Evolutionary conservation across 169 alveolate species (phyloP), one percentile per base, ranked within the genome.

Genomic region (Eimeria necatrix): DNA sequence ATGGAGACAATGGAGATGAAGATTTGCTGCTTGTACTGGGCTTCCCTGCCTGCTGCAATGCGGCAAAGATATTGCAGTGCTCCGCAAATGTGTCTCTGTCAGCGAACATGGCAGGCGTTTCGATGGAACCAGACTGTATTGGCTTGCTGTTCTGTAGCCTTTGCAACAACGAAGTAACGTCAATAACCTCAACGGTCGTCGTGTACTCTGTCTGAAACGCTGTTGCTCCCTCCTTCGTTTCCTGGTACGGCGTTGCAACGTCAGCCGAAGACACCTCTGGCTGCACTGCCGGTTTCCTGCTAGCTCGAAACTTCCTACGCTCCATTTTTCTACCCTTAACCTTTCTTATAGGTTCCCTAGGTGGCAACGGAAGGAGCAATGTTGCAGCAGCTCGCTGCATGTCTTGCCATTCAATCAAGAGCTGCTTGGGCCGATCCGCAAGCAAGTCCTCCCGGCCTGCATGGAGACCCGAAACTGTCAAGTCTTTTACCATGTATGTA

Each of bases 401-500:
- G 24, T 85, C 92, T 56, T 85, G 92, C 22, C 22, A 53, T 71
- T 85, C 92, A 85, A 85, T 60, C 5, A 85, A 48, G 48, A 85
- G 80, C 59, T 85, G 59, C 61, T 49, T 85, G 26, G 92, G 92
- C 80, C 60, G 92, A n/a, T 18, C 78, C 14, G 92, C 92, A 32
- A 85, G 92, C 92, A 85, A 60, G 26, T 85, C 92, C 16, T 76
- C 59, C 53, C 92, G 92, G 41, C 92, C 81, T 7, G 92, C 92
- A 60, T 85, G 92, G 20, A 85, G 64, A 9, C 80, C 80, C 78
- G 49, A 49, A n/a, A 85, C 92, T 4, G 92, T 61, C 80, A 95
- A 49, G 22, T 86, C 73, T 61, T 93, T 92, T 16, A 74, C 93
- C 95, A 86, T 88, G 95, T 74, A 91, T 84, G 94, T 49, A 20